Evolutionary conservation across 441 rosid species (phyloP), one percentile per base, ranked within the genome.

Genomic region (Breynia disticha): DNA sequence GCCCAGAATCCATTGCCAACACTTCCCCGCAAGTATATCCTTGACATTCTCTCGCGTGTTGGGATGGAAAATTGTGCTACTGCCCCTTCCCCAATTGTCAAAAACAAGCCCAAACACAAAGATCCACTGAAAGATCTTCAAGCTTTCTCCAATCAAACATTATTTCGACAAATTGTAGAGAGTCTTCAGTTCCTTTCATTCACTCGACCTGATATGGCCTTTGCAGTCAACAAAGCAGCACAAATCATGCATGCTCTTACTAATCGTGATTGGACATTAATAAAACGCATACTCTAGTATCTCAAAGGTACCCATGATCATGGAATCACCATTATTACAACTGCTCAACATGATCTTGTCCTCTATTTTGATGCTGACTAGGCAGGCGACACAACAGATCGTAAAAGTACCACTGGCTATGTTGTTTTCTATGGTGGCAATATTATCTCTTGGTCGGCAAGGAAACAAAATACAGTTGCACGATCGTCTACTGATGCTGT

Each of bases 341-440:
- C 19, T 0, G 0, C 2, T n/a, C 15, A 28, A n/a, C n/a, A n/a
- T 18, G 53, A 52, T 12, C 11, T 54, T 12, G 11, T 16, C n/a
- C 11, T 47, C 2, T 57, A 22, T 13, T n/a, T 24, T 11, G 46
- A 57, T 18, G 42, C 61, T 14, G 52, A 47, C 13, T 57, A 44
- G 52, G 61, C 16, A 16, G 52, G 45, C 5, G 35, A 42, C 16
- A 11, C 7, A 0, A 7, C 8, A 1, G 59, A 55, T 14, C 35
- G 17, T 2, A 15, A 5, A 7, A 14, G 19, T 9, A 22, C 49
- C 3, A 12, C 11, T 10, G 59, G 21, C 5, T 43, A 54, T n/a
- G 1, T 3, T 7, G 15, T 14, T 17, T 46, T 16, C 13, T 16
- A 24, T 17, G 10, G 42, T n/a, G 16, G 19, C 0, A 51, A 51